A percentile compares a stretch with the other conserved stretches of the same genome.
Conservation (phyloP, 1,139 yeast genomes). For the Debaryomyces fabryi region DNA sequence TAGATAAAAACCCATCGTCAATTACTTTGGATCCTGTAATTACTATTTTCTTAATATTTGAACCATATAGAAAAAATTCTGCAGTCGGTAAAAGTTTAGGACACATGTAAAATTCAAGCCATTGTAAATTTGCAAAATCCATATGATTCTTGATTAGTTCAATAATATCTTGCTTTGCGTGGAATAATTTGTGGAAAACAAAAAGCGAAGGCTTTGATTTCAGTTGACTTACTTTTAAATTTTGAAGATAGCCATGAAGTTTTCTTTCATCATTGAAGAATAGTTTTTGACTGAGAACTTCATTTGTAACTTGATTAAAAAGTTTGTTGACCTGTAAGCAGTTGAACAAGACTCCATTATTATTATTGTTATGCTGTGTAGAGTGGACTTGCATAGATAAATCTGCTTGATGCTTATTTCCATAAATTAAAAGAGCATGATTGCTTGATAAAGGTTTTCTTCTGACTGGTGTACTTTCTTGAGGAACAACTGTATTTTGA, state of each 20-base stretch:
- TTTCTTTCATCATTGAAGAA: constrained; percentile 54
- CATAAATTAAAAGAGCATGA: constrained; percentile 54
- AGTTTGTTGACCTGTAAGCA: constrained; percentile 70
- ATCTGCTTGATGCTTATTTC: constrained; percentile 53
- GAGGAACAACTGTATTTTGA: constrained; percentile 52
- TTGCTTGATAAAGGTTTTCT: constrained; percentile 68
- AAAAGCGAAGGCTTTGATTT: constrained; percentile 33
- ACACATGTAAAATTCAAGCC: constrained; percentile 85
- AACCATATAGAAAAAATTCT: constrained; percentile 40
- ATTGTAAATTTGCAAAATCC: constrained; percentile 51
- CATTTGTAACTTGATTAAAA: constrained; percentile 61
- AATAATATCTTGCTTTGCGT: constrained; percentile 31
- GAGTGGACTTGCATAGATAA: constrained; percentile 46
- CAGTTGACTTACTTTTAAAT: neutral
- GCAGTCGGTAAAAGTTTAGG: constrained; percentile 66
- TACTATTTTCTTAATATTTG: constrained; percentile 56
- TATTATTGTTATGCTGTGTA: neutral
- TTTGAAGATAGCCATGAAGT: constrained; percentile 46
- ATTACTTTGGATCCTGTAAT: constrained; percentile 76
- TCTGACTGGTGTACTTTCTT: constrained; percentile 59
- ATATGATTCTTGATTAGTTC: constrained; percentile 28
- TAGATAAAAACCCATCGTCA: constrained; percentile 59
- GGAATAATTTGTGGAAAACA: constrained; percentile 41
- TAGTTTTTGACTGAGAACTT: constrained; percentile 56
- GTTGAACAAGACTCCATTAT: constrained; percentile 41